Evolutionary conservation across 352 stramenopile species (phyloP), one percentile per base, ranked within the genome.

Genomic region (Globisporangium cystogenes): DNA sequence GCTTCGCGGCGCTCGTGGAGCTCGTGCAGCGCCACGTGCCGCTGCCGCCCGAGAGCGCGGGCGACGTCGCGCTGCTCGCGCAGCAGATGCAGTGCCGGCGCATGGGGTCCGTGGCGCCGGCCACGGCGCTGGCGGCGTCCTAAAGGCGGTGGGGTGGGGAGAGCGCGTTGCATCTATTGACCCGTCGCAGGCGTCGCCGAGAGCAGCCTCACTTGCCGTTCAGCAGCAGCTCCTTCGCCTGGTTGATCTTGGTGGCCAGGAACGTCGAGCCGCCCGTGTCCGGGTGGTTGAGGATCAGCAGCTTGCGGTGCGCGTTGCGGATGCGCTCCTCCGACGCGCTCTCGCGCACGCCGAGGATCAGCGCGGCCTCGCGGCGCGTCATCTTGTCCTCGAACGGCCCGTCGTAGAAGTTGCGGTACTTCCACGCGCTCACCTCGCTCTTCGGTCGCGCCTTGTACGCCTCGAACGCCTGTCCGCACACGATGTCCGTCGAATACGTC

Each of bases 331-430:
- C 59, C 0, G 86, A 93, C 36, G 94, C 92, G 53, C 85, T 98
- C 75, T 99, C 96, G n/a, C 88, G 78, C 37, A 99, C 96, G 46
- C 97, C 97, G 29, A 99, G 70, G 69, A 99, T 99, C 36, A 99
- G 74, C 20, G 97, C 97, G n/a, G 97, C 97, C 72, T 99, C 97
- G 31, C 96, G 84, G 7, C 92, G 80, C 42, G 96, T 99, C 97
- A 99, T 99, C 64, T 97, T 97, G 15, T 99, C 94, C 65, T 99
- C 97, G 68, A 99, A 99, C 27, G 96, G 96, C 0, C 94, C 93
- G 65, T 98, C 88, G 73, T 98, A 98, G 57, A 96, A 96, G 65
- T 94, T 94, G 59, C 81, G 81, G 64, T 86, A 89, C 67, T 76
- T 88, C 78, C 70, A 87, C 49, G 64, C 68, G 58, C 71, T 88